Evolutionary conservation across 768 basidiomycete genomes (phyloP), one percentile per base, ranked within the genome.

Genomic region (Panaeolus papilionaceus): DNA sequence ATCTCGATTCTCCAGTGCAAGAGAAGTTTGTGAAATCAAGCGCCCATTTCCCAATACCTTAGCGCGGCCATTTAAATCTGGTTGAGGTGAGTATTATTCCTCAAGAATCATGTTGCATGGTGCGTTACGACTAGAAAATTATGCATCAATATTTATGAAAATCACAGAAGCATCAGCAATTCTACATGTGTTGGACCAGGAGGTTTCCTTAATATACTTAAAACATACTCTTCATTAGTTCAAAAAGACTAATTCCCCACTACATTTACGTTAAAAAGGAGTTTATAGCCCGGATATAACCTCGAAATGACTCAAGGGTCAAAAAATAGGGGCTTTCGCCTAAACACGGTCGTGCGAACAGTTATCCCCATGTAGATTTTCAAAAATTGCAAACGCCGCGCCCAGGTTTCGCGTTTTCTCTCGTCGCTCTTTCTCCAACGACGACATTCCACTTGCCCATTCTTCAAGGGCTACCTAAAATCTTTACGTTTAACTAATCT

Each of bases 391-490:
- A 58, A 33, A 33, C 28, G 11, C 26, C 33, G 26, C 8, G 33
- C 28, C 26, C 28, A 58, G 28, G 4, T 28, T 58, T 58, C 54
- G 28, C 14, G 54, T 58, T 58, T 58, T 58, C 54, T 28, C 54
- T 58, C 28, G 54, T 58, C 54, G 54, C 54, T 58, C 28, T 2
- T 58, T 58, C 54, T 58, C 54, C 54, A 47, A 47, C 45, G 45
- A 47, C 45, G 45, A 47, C 45, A 33, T 3, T 18, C 45, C 20
- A 4, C 3, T 18, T 18, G 45, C 45, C 45, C 45, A 33, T 47
- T 47, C 18, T 20, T 47, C 8, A 18, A 16, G 54, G 54, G 54
- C 54, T 14, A 33, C 26, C 20, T 12, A 12, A 58, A 58, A 28
- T 16, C 33, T 26, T 37, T 14, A 28, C 54, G 11, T 58, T 16